Evolutionary conservation across 2,329 filamentous ascomycete genomes (phyloP).

Genomic region (Samsoniella hepiali): DNA sequence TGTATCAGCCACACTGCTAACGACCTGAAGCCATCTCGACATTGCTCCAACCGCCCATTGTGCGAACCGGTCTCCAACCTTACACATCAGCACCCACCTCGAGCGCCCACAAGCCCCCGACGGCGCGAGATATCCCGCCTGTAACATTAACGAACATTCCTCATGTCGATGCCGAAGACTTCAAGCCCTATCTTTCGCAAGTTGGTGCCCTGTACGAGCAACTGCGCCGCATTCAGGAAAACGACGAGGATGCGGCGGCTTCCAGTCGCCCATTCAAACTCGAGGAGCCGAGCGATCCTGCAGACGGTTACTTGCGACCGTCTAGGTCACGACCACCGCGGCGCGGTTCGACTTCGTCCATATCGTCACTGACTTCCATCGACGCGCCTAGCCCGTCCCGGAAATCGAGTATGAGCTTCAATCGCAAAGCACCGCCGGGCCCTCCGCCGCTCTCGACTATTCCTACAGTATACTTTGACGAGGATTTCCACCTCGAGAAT

Average conservation of each 20-base stretch:
- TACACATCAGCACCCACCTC: conserved; percentile 67
- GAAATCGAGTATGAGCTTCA: conserved; percentile 46
- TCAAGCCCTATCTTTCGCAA: conserved; percentile 79
- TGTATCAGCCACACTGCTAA: background rate
- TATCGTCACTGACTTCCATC: conserved; percentile 49
- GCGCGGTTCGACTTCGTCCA: conserved; percentile 41
- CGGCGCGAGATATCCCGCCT: conserved; percentile 84
- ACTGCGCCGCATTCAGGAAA: conserved; percentile 78
- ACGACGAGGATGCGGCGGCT: conserved; percentile 60
- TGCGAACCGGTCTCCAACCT: conserved; percentile 80
- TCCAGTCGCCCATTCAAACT: conserved; percentile 41
- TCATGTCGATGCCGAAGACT: conserved; percentile 74
- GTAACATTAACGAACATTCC: conserved; percentile 87
- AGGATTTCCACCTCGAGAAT: conserved; percentile 92
- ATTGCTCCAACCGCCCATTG: conserved; percentile 84
- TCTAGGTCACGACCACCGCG: conserved; percentile 28
- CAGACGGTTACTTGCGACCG: conserved; percentile 49
- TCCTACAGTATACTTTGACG: conserved; percentile 89
- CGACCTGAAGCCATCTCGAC: conserved; percentile 73
- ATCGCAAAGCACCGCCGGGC: conserved; percentile 62
- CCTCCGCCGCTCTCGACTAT: conserved; percentile 89
- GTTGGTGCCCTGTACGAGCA: conserved; percentile 87
- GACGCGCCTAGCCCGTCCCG: conserved; percentile 43
- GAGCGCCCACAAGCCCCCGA: conserved; percentile 78
- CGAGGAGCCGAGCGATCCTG: conserved; percentile 36